phyloP scores from a whole-genome alignment of 352 stramenopile species.

The Thalassiosira livingstoniorum region DNA sequence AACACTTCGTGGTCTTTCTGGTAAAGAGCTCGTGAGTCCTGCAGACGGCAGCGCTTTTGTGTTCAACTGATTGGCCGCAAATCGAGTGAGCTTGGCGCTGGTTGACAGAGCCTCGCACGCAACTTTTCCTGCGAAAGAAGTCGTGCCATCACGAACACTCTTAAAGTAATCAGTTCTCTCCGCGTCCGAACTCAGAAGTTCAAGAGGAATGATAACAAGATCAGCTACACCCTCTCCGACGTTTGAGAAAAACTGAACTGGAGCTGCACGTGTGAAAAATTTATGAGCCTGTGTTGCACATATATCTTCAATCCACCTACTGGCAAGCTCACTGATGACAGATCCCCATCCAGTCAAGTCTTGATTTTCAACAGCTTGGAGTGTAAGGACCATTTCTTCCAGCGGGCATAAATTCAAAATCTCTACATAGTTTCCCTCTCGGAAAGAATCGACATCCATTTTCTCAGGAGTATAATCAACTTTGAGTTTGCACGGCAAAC shows the following conservation, averaged over 20 bases:
- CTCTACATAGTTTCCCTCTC: constrained; percentile 78
- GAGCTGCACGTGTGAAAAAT: constrained; percentile 76
- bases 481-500: constrained; percentile 83
- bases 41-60: constrained; percentile 35
- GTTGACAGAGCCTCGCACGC: constrained; percentile 76
- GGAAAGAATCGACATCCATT: constrained; percentile 74
- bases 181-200: constrained; percentile 68
- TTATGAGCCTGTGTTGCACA: constrained; percentile 81
- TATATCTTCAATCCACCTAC: constrained; percentile 80
- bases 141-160: constrained; percentile 57
- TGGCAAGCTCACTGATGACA: constrained; percentile 64
- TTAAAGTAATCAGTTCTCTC: constrained; percentile 64
- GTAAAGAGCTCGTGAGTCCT: constrained; percentile 36
- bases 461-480: constrained; percentile 83
- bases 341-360: constrained; percentile 74
- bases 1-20: constrained; percentile 51
- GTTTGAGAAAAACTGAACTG: constrained; percentile 76
- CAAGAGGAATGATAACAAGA: constrained; percentile 74
- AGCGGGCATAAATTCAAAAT: constrained; percentile 84
- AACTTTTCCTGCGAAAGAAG: constrained; percentile 73
- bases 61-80: constrained; percentile 67
- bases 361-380: constrained; percentile 70
- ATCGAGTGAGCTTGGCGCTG: constrained; percentile 69
- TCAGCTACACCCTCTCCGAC: constrained; percentile 69
- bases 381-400: constrained; percentile 78